A percentile compares a stretch with the other conserved stretches of the same genome.
Conservation (phyloP, 192 early-diverging fungal genomes). For the Umbelopsis vinacea region DNA sequence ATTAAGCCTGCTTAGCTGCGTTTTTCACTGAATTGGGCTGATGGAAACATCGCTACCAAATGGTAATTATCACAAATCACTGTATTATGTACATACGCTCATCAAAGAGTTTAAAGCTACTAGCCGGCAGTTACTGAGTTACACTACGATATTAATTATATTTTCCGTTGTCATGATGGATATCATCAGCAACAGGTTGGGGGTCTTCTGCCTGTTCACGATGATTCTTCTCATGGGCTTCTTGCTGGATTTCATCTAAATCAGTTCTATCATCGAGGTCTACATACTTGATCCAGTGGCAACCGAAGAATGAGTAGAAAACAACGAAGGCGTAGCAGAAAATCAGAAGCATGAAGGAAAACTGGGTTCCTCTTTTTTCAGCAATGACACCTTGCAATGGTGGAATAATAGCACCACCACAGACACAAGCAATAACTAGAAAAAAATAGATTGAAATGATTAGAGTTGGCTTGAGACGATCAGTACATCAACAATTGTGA, state of each 20-base stretch:
- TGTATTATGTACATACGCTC: conserved; percentile 15
- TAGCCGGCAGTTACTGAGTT: background rate
- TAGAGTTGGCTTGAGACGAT: background rate
- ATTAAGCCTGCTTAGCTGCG: no score
- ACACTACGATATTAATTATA: background rate
- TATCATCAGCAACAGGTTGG: background rate
- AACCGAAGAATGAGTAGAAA: conserved; percentile 28
- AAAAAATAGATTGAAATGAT: background rate
- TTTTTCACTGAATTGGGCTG: no score
- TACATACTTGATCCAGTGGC: conserved; percentile 24
- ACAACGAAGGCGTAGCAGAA: conserved; percentile 27
- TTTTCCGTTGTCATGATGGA: background rate
- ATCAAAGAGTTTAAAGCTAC: background rate
- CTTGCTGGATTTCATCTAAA: conserved; percentile 2
- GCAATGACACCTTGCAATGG: conserved; percentile 36
- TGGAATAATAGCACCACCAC: conserved; percentile 34
- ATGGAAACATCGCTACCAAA: no score
- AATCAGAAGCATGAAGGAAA: conserved; percentile 29
- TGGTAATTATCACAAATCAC: no score
- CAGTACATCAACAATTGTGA: background rate
- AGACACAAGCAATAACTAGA: conserved; percentile 36
- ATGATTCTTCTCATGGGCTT: conserved; percentile 2
- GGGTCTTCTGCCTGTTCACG: background rate
- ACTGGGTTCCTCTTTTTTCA: conserved; percentile 19
- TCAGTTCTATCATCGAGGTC: conserved; percentile 16